Base-by-base conservation (phyloP, 2,329 filamentous ascomycete species). In the Beauveria scarabaeidicola region DNA sequence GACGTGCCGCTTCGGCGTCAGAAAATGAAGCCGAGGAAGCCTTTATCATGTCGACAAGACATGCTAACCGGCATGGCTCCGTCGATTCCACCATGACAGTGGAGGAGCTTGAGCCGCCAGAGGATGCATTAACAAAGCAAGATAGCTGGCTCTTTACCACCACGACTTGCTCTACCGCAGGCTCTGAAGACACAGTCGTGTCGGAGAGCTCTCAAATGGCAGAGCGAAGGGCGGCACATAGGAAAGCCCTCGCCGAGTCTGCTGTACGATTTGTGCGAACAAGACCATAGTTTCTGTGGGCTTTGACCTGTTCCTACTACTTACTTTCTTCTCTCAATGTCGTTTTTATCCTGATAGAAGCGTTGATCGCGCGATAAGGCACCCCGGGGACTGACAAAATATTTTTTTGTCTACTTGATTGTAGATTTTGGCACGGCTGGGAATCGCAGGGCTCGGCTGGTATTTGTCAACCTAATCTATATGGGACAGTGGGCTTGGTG, bases 1-100 rank as follows among this genome's bases (percentile, higher is more conserved):
- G 51, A 25, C 51, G 52, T 11, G 58, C 52, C 44, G 23, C 40
- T n/a, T 51, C 15, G 46, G 52, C 52, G 9, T 38, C 52, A 15
- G 58, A 60, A 46, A 51, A 54, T n/a, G 52, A 69, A 63, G 59
- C 61, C 61, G 3, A 59, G 41, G 27, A 58, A 59, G 17, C 62
- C 41, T 52, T 51, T 61, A 47, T 63, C 60, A 53, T 50, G 48
- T 52, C 57, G 17, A 36, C 50, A 15, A 23, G 27, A 29, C 58
- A 58, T 8, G 29, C 19, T 19, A 62, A 62, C 11, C 59, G 63
- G 11, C 60, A 63, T 25, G 55, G 51, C 13, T 64, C 63, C 2
- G 63, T 64, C 25, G 58, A 63, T 50, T 63, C 62, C 5, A n/a
- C 58, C 11, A 32, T 61, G 17, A 55, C 58, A 17, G 23, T 61